Conservation (phyloP, 192 early-diverging fungal genomes). For the Rhizophagus sp. region DNA sequence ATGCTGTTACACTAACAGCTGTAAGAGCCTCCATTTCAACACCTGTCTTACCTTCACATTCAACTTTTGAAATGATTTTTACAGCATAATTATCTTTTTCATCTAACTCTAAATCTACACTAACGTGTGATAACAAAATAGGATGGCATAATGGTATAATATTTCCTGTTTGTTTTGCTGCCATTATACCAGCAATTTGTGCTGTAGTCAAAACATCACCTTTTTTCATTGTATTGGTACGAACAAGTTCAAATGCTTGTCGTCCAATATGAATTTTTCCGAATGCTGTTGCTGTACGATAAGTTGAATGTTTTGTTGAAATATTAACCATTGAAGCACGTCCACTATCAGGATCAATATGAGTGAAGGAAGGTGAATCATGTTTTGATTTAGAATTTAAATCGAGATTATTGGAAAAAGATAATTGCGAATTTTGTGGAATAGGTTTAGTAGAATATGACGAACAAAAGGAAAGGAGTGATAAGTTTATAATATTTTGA, state of each 20-base stretch:
- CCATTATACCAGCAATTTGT: constrained; percentile 88
- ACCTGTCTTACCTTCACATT: constrained; percentile 83
- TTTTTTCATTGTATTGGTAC: constrained; percentile 71
- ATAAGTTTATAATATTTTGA: not conserved
- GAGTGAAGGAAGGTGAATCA: constrained; percentile 53
- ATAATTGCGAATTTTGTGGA: not conserved
- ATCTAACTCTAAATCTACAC: constrained; percentile 64
- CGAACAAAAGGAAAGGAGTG: not conserved
- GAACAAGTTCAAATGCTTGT: constrained; percentile 68
- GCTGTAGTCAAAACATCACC: constrained; percentile 89
- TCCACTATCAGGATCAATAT: constrained; percentile 72
- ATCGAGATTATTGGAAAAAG: not conserved
- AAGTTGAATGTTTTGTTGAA: constrained; percentile 63
- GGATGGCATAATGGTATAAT: constrained; percentile 92
- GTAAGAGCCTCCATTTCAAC: constrained; percentile 88
- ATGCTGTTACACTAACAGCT: constrained; percentile 57
- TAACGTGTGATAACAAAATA: constrained; percentile 65
- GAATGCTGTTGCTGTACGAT: constrained; percentile 72
- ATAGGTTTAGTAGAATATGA: constrained; percentile 1
- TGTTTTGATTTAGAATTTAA: not conserved
- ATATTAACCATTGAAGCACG: constrained; percentile 91
- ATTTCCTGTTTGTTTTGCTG: constrained; percentile 80
- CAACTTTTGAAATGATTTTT: constrained; percentile 67
- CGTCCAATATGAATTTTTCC: constrained; percentile 69
- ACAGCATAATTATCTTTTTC: constrained; percentile 51